Evolutionary conservation across 441 rosid genomes (phyloP).

Genomic region (Aleurites moluccanus): DNA sequence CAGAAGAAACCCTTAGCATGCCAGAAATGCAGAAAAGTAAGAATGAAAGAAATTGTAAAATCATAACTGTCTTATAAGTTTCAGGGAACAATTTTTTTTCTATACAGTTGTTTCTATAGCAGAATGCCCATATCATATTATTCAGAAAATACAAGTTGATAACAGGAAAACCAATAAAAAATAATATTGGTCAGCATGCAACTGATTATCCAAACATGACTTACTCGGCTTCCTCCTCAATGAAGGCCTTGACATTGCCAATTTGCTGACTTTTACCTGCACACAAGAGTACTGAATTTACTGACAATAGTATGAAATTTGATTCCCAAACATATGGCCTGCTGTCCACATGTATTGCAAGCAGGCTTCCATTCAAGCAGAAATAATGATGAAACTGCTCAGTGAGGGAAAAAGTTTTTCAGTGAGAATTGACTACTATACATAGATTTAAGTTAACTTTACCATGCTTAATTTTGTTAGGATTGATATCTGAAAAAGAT

Average conservation of each 20-base stretch:
- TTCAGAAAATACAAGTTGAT: not conserved
- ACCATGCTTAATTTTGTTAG: constrained; percentile 35
- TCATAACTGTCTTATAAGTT: not conserved
- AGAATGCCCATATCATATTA: not conserved
- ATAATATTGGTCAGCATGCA: constrained; percentile 11
- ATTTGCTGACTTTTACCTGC: constrained; percentile 57
- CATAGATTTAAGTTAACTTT: constrained; percentile 42
- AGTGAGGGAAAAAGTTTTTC: not conserved
- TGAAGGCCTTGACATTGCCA: constrained; percentile 45
- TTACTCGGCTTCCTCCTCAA: constrained; percentile 96
- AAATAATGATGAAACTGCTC: not conserved
- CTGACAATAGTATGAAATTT: constrained; percentile 11
- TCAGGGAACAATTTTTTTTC: not conserved
- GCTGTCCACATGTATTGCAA: not conserved
- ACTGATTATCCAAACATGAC: constrained; percentile 29
- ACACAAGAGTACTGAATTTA: constrained; percentile 24
- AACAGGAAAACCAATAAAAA: not conserved
- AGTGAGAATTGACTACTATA: not conserved
- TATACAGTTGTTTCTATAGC: not conserved
- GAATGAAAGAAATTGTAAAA: constrained; percentile 15
- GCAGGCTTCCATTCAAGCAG: not conserved
- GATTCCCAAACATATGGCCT: constrained; percentile 6
- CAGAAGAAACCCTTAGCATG: constrained; percentile 69
- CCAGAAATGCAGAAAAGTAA: constrained; percentile 13
- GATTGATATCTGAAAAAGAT: constrained; percentile 29